Base-by-base conservation (phyloP, 202 grass and related monocot genomes). In the Zizania palustris region DNA sequence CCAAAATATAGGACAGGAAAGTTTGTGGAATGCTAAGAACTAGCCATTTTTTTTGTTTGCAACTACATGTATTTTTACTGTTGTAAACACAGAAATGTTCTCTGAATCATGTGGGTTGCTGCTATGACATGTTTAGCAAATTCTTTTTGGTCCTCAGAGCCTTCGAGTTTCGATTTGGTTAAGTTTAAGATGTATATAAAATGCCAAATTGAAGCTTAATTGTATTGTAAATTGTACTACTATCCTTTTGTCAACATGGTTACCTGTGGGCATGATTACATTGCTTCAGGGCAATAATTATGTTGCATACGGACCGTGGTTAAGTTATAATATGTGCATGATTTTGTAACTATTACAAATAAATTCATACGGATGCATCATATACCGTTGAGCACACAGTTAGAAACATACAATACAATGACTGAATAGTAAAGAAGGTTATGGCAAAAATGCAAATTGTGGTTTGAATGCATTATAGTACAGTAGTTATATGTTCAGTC, bases 1-100 rank as follows among this genome's bases (percentile, higher is more conserved):
- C 43, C 66, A 72, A 67, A 66, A 77, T 74, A 36, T 79, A 83
- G 60, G 34, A 36, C 42, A 50, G 28, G 65, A 71, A 7, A 67
- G 4, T 55, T 54, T 62, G 44, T 18, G 66, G 15, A 72, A 77
- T 63, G 42, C 45, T 16, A 57, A 18, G 48, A 66, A 39, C 20
- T 77, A 41, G 38, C 67, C 14, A 60, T 13, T n/a, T 55, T 28
- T 80, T 58, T 36, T 43, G 14, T 60, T 69, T 58, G 16, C 46
- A 73, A 60, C 41, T 65, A 13, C 16, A 22, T 11, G 18, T 76
- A 38, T 63, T 73, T 4, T 71, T 40, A 4, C 7, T 71, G 7
- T 80, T 74, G 4, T 22, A 44, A 41, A 36, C 71, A 40, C 34
- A 65, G 28, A 19, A 9, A 48, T 44, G 45, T 63, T 87, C 14